Conservation (phyloP, 768 basidiomycete genomes). For the Terana coerulea region DNA sequence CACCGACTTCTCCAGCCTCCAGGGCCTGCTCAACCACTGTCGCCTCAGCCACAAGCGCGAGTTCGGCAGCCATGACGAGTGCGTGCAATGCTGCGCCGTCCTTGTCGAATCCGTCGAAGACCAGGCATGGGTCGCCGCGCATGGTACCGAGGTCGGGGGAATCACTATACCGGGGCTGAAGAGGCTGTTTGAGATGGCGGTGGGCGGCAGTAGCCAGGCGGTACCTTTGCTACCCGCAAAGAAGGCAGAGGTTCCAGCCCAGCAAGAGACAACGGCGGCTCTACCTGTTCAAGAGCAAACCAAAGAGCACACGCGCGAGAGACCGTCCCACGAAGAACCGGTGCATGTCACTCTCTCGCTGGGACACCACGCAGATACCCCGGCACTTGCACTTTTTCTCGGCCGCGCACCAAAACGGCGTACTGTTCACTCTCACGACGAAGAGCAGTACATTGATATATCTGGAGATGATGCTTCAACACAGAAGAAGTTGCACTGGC, state of each 20-base stretch:
- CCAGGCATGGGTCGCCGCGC: slow-evolving; percentile 30
- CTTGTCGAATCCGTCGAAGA: slow-evolving; percentile 31
- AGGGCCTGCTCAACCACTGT: slow-evolving; percentile 50
- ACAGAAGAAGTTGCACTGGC: slow-evolving; percentile 23
- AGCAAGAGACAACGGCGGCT: too few species aligned
- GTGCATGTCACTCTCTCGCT: slow-evolving; percentile 43
- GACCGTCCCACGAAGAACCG: slow-evolving; percentile 17
- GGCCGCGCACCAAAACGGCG: slow-evolving; percentile 41
- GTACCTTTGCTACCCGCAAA: slow-evolving; percentile 8
- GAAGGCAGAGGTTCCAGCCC: neutral
- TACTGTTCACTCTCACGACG: slow-evolving; percentile 34
- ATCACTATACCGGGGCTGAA: slow-evolving; percentile 42
- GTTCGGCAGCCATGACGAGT: slow-evolving; percentile 49
- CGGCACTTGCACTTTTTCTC: slow-evolving; percentile 48
- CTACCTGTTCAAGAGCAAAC: neutral
- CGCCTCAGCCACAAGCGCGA: slow-evolving; percentile 45
- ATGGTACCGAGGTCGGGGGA: slow-evolving; percentile 38
- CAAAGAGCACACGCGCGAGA: neutral
- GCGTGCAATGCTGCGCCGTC: slow-evolving; percentile 42
- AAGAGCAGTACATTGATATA: slow-evolving; percentile 34
- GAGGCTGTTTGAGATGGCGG: slow-evolving; percentile 47
- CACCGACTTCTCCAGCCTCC: slow-evolving; percentile 46
- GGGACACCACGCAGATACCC: slow-evolving; percentile 48
- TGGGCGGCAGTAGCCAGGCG: slow-evolving; percentile 29
- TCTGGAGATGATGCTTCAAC: slow-evolving; percentile 13